phyloP scores from a whole-genome alignment of 2,329 filamentous ascomycete species.

The Claviceps purpurea region DNA sequence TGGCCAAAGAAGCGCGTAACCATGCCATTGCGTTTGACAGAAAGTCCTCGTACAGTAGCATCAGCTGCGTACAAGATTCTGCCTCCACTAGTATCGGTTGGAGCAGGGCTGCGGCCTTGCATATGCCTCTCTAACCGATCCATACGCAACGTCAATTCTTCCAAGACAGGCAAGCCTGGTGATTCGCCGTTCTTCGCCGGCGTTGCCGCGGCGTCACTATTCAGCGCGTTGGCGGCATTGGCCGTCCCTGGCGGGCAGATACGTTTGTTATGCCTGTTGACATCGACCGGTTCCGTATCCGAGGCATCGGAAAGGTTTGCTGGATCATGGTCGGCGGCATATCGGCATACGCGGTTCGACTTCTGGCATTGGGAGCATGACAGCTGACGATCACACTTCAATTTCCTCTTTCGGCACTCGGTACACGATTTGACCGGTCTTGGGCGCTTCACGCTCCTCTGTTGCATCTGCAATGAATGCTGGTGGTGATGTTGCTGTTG shows the following conservation, averaged over 20 bases:
- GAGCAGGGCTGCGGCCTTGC: slow-evolving; percentile 26
- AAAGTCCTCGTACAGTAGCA: slow-evolving; percentile 34
- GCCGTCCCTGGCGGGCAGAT: slow-evolving; percentile 18
- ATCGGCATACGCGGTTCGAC: slow-evolving; percentile 39
- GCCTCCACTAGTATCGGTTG: slow-evolving; percentile 21
- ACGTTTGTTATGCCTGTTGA: slow-evolving; percentile 25
- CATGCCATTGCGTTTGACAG: slow-evolving; percentile 32
- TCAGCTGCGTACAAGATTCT: slow-evolving; percentile 24
- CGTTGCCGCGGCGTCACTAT: slow-evolving; percentile 13
- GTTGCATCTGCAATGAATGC: slow-evolving; percentile 13
- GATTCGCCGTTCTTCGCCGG: slow-evolving; percentile 21
- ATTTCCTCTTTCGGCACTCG: slow-evolving; percentile 43
- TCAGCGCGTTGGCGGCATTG: slow-evolving; percentile 10
- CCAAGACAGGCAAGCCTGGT: slow-evolving; percentile 22
- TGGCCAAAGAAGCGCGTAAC: slow-evolving; percentile 40
- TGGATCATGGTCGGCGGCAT: slow-evolving; percentile 34
- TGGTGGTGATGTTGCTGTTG: slow-evolving; percentile 10
- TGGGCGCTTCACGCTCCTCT: slow-evolving; percentile 37
- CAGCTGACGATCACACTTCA: slow-evolving; percentile 41
- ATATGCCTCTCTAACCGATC: slow-evolving; percentile 41
- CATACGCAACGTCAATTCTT: slow-evolving; percentile 36
- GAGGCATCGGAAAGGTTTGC: slow-evolving; percentile 36
- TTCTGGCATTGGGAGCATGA: slow-evolving; percentile 47
- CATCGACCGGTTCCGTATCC: slow-evolving; percentile 23
- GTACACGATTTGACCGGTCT: slow-evolving; percentile 43